Evolutionary conservation across 805 yeast genomes (phyloP).

Genomic region (Barnettozyma botsteinii): DNA sequence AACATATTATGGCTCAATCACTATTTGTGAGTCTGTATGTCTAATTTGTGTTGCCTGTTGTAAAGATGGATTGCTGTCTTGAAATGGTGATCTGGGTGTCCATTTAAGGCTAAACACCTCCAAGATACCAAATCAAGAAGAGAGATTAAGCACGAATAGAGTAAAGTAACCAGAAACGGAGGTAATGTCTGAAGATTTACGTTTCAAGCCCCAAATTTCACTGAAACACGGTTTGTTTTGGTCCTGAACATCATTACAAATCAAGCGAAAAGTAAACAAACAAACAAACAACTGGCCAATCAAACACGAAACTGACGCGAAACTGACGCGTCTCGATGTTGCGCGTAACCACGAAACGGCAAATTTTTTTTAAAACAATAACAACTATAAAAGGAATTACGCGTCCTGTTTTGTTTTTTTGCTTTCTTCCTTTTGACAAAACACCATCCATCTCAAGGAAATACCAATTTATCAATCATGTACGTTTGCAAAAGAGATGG

Average conservation of each 20-base stretch:
- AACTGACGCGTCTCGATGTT: constrained; percentile 4
- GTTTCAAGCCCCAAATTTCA: not conserved
- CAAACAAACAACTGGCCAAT: constrained; percentile 2
- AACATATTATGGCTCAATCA: no score
- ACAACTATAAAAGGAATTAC: constrained; percentile 7
- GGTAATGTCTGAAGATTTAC: no score
- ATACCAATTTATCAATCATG: constrained; percentile 35
- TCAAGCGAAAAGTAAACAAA: constrained; percentile 6
- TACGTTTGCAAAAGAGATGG: constrained; percentile 91
- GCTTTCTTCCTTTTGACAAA: not conserved
- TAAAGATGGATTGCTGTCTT: no score
- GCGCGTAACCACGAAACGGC: not conserved
- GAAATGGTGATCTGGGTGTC: no score
- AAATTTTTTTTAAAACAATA: constrained; percentile 1
- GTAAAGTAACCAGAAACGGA: no score
- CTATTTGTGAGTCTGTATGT: no score
- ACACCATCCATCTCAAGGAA: not conserved
- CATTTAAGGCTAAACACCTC: no score
- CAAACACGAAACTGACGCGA: constrained; percentile 11
- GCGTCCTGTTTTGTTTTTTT: constrained; percentile 7
- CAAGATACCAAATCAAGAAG: not conserved
- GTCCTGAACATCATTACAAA: not conserved
- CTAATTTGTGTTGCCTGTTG: no score
- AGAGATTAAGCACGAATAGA: no score
- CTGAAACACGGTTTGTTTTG: not conserved